Conservation (phyloP, 345 rosid species). For the Combretum micranthum region DNA sequence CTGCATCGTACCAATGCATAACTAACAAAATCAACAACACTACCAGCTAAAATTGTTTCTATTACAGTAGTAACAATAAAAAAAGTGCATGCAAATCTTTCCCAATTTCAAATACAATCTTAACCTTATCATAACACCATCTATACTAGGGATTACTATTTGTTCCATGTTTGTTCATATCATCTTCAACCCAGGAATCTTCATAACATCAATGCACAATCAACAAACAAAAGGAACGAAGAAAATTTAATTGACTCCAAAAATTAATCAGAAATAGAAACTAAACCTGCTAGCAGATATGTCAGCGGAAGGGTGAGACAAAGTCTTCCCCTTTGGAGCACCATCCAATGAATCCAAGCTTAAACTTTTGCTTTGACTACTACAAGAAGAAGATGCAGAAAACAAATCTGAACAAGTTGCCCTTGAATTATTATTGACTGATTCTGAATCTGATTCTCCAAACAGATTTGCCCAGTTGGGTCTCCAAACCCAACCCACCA, state of each 20-base stretch:
- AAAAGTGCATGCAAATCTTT: no score
- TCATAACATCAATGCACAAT: no score
- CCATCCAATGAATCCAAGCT: constrained; percentile 31
- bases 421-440: background rate
- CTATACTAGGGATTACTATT: no score
- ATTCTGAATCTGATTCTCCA: constrained; percentile 16
- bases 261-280: background rate
- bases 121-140: no score
- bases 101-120: no score
- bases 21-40: no score
- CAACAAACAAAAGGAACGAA: no score
- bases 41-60: no score
- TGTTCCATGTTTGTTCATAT: no score
- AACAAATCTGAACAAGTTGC: constrained; percentile 6
- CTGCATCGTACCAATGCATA: no score
- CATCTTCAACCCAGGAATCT: no score
- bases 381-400: constrained; percentile 6
- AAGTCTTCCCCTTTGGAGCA: constrained; percentile 25
- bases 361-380: constrained; percentile 12
- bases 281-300: constrained; percentile 41
- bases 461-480: constrained; percentile 72
- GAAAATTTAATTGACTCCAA: background rate
- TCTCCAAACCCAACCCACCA: constrained; percentile 92
- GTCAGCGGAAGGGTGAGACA: constrained; percentile 15
- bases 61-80: no score